Conservation (phyloP, 2,329 filamentous ascomycete genomes). For the Venturia aucupariae region DNA sequence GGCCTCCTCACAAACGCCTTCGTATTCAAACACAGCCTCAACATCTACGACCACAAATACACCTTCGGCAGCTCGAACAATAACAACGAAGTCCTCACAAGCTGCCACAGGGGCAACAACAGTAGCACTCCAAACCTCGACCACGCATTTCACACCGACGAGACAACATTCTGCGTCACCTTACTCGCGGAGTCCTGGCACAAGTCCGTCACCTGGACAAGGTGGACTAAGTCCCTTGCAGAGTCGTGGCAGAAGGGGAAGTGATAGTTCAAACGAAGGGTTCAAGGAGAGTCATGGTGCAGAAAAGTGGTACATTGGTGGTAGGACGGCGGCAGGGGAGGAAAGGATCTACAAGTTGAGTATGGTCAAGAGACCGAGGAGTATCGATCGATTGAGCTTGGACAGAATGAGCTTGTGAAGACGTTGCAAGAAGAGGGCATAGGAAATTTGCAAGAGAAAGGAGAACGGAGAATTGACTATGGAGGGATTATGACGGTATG, state of each 20-base stretch:
- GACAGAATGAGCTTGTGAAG: conserved; percentile 62
- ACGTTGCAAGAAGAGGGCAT: neutral
- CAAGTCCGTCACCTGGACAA: conserved; percentile 18
- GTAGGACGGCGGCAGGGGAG: conserved; percentile 65
- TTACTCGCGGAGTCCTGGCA: conserved; percentile 26
- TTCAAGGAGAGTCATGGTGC: conserved; percentile 63
- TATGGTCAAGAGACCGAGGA: conserved; percentile 62
- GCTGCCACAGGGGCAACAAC: conserved; percentile 28
- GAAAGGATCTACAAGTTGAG: conserved; percentile 75
- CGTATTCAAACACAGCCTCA: conserved; percentile 28
- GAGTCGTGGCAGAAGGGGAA: conserved; percentile 48
- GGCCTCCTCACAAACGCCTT: conserved; percentile 23
- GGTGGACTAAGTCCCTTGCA: conserved; percentile 15
- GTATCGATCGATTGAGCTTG: conserved; percentile 64
- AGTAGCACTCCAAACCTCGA: conserved; percentile 28
- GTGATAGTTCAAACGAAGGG: conserved; percentile 66
- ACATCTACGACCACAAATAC: conserved; percentile 29
- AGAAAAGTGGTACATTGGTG: conserved; percentile 77
- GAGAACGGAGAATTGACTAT: neutral
- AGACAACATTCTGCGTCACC: conserved; percentile 24
- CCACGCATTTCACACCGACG: conserved; percentile 32
- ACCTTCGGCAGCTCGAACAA: conserved; percentile 17
- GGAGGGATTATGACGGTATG: neutral
- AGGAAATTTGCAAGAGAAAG: no score
- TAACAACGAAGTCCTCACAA: conserved; percentile 14